phyloP scores from a whole-genome alignment of 768 basidiomycete genomes.

The Tulasnella calospora region DNA sequence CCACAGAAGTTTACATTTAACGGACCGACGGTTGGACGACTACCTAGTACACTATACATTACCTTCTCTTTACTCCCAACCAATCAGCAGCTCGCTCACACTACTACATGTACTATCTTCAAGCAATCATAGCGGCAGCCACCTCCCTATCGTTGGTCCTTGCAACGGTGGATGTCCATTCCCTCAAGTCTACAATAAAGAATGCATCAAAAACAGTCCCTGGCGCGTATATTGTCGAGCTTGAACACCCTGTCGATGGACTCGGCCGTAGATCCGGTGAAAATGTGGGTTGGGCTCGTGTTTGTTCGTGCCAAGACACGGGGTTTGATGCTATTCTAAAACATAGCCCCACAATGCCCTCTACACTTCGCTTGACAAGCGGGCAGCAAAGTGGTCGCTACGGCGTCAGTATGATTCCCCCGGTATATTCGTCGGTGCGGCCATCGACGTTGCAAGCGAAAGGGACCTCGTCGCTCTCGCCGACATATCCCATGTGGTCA shows the following conservation, averaged over 20 bases:
- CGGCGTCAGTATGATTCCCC: not conserved
- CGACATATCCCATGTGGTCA: not conserved
- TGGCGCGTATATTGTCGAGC: slow-evolving; percentile 14
- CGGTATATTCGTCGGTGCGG: slow-evolving; percentile 8
- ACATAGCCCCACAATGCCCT: slow-evolving; percentile 18
- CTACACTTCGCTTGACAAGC: slow-evolving; percentile 17
- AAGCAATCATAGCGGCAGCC: not conserved
- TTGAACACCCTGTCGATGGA: not conserved
- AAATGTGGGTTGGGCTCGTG: not conserved
- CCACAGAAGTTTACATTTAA: too few relatives aligned
- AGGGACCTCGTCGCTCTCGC: slow-evolving; percentile 3
- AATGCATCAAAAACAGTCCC: not conserved
- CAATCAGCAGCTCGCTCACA: not conserved
- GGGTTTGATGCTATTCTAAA: not conserved
- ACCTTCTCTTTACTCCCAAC: too few relatives aligned
- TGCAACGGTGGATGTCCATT: slow-evolving; percentile 10
- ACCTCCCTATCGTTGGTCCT: not conserved
- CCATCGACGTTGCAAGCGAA: not conserved
- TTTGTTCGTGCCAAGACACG: not conserved
- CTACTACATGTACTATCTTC: not conserved
- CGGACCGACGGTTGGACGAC: too few relatives aligned
- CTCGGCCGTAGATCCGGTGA: not conserved
- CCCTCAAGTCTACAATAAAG: not conserved
- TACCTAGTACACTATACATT: too few relatives aligned
- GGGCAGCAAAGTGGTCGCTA: not conserved